These are phyloP conservation scores for Teunomyces pallodes DNA, from an alignment of 805 yeast species.

Conservation along the genomic window DNA sequence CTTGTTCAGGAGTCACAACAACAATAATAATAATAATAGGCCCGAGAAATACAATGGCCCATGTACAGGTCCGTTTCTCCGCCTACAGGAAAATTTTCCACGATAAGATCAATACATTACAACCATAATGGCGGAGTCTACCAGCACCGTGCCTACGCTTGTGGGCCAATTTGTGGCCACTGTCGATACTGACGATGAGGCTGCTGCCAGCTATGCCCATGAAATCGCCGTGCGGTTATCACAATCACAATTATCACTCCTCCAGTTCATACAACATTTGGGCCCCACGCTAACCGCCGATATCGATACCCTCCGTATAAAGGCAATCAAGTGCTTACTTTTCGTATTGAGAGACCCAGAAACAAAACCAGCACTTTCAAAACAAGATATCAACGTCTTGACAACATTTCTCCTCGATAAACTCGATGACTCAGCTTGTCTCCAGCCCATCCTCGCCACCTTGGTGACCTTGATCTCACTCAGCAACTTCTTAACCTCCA, in stretches of 20 bases:
- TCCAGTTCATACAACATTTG: constrained; percentile 54
- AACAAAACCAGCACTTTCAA: constrained; percentile 20
- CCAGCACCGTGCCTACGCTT: constrained; percentile 23
- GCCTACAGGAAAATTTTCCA: constrained; percentile 2
- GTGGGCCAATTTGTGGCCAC: constrained; percentile 39
- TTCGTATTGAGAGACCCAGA: constrained; percentile 29
- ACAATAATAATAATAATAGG: neutral
- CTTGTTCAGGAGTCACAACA: neutral
- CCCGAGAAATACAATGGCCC: too few species aligned
- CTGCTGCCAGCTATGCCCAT: constrained; percentile 14
- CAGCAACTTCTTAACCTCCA: constrained; percentile 42
- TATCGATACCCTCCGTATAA: constrained; percentile 49
- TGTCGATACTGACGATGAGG: constrained; percentile 23
- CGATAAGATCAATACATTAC: constrained; percentile 1
- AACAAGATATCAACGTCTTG: constrained; percentile 49
- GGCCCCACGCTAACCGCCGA: constrained; percentile 66
- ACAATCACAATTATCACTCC: constrained; percentile 30
- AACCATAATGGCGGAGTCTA: neutral
- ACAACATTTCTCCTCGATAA: constrained; percentile 62
- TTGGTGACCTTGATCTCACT: constrained; percentile 49
- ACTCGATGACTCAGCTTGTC: constrained; percentile 59
- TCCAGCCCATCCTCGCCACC: constrained; percentile 53
- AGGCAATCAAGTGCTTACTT: constrained; percentile 42
- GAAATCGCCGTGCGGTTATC: constrained; percentile 24
- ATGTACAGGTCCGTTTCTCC: too few species aligned